These are phyloP conservation scores for Blumeria hordei DNA, from an alignment of 2,329 filamentous ascomycete genomes.

Conservation along the genomic window DNA sequence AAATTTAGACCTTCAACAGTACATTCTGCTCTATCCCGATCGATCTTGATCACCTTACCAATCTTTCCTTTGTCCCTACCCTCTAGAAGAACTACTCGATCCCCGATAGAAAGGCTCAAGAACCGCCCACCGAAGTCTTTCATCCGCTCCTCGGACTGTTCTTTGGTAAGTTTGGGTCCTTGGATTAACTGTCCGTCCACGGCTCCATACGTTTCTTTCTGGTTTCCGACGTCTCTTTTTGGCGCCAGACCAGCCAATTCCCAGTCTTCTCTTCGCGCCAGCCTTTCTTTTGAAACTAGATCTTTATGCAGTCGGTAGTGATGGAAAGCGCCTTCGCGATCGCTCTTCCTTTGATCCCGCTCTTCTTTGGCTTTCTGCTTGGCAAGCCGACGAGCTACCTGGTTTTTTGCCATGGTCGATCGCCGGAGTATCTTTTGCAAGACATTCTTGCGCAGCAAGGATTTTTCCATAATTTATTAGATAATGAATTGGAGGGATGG, in stretches of 20 bases:
- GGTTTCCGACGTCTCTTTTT: slow-evolving; percentile 41
- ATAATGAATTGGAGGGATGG: too few species aligned
- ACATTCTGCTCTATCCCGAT: slow-evolving; percentile 29
- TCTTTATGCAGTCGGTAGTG: slow-evolving; percentile 13
- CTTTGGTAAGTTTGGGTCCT: slow-evolving; percentile 8
- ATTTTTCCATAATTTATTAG: background rate
- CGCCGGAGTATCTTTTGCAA: slow-evolving; percentile 53
- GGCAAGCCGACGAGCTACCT: slow-evolving; percentile 25
- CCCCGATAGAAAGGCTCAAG: slow-evolving; percentile 39
- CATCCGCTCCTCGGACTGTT: slow-evolving; percentile 12
- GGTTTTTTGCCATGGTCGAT: slow-evolving; percentile 40
- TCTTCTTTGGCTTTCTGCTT: slow-evolving; percentile 15
- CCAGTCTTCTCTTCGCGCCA: slow-evolving; percentile 50
- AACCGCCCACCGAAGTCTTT: slow-evolving; percentile 18
- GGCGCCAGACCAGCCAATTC: slow-evolving; percentile 55
- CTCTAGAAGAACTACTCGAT: slow-evolving; percentile 61
- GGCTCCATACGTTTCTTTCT: slow-evolving; percentile 33
- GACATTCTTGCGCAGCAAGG: background rate
- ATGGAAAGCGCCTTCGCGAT: slow-evolving; percentile 4
- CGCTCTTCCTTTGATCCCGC: slow-evolving; percentile 8
- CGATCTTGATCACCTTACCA: slow-evolving; percentile 38
- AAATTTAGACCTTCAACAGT: slow-evolving; percentile 36
- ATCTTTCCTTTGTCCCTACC: slow-evolving; percentile 70
- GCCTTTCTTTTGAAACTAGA: slow-evolving; percentile 23
- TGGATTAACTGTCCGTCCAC: slow-evolving; percentile 17